phyloP scores from a whole-genome alignment of 176 grass and related monocot genomes.

The Oryza rufipogon region DNA sequence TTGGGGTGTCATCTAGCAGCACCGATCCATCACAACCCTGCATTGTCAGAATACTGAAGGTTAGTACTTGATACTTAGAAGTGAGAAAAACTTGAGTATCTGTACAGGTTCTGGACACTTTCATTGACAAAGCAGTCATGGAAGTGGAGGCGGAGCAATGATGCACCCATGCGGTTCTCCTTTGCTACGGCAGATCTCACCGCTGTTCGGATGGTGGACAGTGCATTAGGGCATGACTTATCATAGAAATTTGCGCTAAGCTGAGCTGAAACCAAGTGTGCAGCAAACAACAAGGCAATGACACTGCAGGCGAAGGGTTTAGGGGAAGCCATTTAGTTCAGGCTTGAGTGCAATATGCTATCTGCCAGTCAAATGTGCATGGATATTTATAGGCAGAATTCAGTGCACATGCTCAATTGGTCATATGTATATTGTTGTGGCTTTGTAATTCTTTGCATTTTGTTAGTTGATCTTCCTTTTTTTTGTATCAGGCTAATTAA shows the following conservation, averaged over 20 bases:
- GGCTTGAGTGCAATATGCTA: not conserved
- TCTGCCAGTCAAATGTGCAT: not conserved
- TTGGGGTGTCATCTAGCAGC: constrained; percentile 63
- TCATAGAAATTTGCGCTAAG: constrained; percentile 58
- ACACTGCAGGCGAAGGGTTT: not conserved
- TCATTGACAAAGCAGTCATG: constrained; percentile 72
- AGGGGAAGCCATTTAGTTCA: constrained; percentile 24
- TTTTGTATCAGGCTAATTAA: not conserved
- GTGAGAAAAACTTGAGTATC: not conserved
- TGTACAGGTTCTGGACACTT: constrained; percentile 23
- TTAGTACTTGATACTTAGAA: not conserved
- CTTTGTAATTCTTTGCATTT: constrained; percentile 31
- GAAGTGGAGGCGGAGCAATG: constrained; percentile 70
- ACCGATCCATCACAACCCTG: constrained; percentile 72
- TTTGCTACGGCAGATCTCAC: constrained; percentile 33
- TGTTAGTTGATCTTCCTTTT: not conserved
- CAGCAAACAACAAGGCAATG: constrained; percentile 37
- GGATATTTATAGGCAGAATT: constrained; percentile 53
- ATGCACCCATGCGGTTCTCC: constrained; percentile 66
- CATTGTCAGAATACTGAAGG: not conserved
- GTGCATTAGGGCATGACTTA: constrained; percentile 58
- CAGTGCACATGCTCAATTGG: not conserved
- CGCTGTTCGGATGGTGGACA: constrained; percentile 42
- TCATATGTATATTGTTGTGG: not conserved
- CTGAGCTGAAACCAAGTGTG: constrained; percentile 46